These are phyloP conservation scores for Rhizomucor miehei DNA, from an alignment of 371 early-diverging fungal genomes.

Conservation along the genomic window DNA sequence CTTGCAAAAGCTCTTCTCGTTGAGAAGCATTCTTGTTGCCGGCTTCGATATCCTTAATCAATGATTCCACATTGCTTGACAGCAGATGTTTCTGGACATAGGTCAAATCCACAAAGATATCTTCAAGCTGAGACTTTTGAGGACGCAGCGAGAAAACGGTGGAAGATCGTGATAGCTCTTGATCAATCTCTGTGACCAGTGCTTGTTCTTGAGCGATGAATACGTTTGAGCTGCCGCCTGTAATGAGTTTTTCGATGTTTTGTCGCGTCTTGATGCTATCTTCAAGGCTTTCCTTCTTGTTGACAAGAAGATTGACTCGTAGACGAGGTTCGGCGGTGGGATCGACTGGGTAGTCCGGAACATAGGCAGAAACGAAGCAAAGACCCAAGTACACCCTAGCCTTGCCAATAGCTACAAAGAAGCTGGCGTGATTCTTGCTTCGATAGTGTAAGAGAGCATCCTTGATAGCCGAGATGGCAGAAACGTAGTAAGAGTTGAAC, in stretches of 20 bases:
- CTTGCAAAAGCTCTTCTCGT: slow-evolving; percentile 70
- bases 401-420: slow-evolving; percentile 40
- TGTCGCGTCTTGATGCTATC: slow-evolving; percentile 52
- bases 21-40: slow-evolving; percentile 32
- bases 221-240: slow-evolving; percentile 55
- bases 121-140: slow-evolving; percentile 62
- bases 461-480: slow-evolving; percentile 15
- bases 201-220: slow-evolving; percentile 30
- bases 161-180: slow-evolving; percentile 31
- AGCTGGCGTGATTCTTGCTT: slow-evolving; percentile 14
- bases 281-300: slow-evolving; percentile 40
- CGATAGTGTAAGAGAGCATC: slow-evolving; percentile 18
- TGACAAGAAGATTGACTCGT: slow-evolving; percentile 52
- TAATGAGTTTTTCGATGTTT: slow-evolving; percentile 56
- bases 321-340: slow-evolving; percentile 71
- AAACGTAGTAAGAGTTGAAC: slow-evolving; percentile 23
- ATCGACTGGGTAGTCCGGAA: slow-evolving; percentile 78
- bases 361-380: slow-evolving; percentile 62
- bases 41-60: slow-evolving; percentile 41
- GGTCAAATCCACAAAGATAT: slow-evolving; percentile 73
- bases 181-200: slow-evolving; percentile 18
- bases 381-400: slow-evolving; percentile 56
- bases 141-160: slow-evolving; percentile 70
- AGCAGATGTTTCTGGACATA: slow-evolving; percentile 68
- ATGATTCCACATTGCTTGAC: slow-evolving; percentile 41